A percentile compares a stretch with the other conserved stretches of the same genome.
phyloP scores from a whole-genome alignment of 2,329 filamentous ascomycete genomes.

The Plenodomus lindquistii region DNA sequence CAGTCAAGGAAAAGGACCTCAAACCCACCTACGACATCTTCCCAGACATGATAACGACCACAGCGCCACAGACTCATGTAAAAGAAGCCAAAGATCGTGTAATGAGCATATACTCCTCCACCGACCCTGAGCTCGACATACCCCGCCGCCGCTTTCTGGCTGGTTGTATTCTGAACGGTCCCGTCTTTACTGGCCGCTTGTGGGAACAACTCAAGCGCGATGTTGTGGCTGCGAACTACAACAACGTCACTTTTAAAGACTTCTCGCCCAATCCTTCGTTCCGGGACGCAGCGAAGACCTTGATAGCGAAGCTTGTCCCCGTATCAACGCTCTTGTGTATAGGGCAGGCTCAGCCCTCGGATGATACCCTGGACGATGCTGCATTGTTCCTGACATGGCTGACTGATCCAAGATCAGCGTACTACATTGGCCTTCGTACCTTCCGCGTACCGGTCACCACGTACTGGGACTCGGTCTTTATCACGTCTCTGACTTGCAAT shows the following conservation, averaged over 20 bases:
- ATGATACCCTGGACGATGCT: constrained; percentile 5
- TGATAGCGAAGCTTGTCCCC: constrained; percentile 6
- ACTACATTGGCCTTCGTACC: constrained; percentile 6
- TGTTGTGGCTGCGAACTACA: constrained; percentile 10
- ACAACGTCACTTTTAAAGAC: constrained; percentile 3
- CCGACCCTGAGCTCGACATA: constrained; percentile 3
- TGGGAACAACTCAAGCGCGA: constrained; percentile 12
- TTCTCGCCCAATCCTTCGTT: constrained; percentile 4
- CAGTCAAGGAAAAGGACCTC: constrained; percentile 1
- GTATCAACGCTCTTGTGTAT: constrained; percentile 1
- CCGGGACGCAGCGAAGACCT: not conserved
- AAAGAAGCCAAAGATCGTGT: not conserved
- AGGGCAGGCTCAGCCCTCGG: not conserved
- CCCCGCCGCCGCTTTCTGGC: constrained; percentile 12
- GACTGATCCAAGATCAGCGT: constrained; percentile 12
- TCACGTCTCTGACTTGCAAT: constrained; percentile 1
- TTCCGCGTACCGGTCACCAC: constrained; percentile 1
- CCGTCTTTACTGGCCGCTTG: constrained; percentile 6
- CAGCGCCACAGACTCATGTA: not conserved
- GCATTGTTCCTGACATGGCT: constrained; percentile 17
- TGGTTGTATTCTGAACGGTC: constrained; percentile 8
- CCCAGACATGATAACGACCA: not conserved
- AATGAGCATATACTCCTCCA: not conserved
- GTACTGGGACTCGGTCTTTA: not conserved
- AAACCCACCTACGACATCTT: not conserved